Conservation (phyloP, 2,329 filamentous ascomycete genomes). For the Blastomyces gilchristii region DNA sequence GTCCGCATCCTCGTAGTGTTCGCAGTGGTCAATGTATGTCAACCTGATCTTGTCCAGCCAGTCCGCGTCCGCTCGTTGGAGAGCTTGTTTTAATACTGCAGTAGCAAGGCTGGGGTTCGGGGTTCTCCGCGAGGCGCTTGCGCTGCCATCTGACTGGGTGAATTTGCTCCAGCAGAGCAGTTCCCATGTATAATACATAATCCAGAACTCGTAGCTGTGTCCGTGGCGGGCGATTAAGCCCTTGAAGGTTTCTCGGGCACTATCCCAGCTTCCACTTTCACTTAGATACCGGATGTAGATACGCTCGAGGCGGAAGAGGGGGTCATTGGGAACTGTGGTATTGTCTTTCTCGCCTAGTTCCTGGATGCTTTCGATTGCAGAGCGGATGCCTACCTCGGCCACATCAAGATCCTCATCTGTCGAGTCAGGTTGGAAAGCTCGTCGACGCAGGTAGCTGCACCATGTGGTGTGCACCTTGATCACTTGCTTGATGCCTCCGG, state of each 20-base stretch:
- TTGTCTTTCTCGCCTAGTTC: slow-evolving; percentile 63
- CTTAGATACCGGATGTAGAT: slow-evolving; percentile 88
- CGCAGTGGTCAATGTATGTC: slow-evolving; percentile 50
- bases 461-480: slow-evolving; percentile 87
- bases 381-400: slow-evolving; percentile 78
- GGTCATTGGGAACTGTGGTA: slow-evolving; percentile 78
- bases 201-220: slow-evolving; percentile 86
- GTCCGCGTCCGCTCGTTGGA: slow-evolving; percentile 42
- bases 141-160: slow-evolving; percentile 42
- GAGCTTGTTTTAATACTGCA: slow-evolving; percentile 62
- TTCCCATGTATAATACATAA: slow-evolving; percentile 86
- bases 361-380: slow-evolving; percentile 75
- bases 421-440: slow-evolving; percentile 63
- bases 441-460: slow-evolving; percentile 86
- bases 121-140: slow-evolving; percentile 45
- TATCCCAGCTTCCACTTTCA: slow-evolving; percentile 66
- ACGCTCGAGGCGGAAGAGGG: slow-evolving; percentile 75
- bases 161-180: slow-evolving; percentile 59
- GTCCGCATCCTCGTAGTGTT: slow-evolving; percentile 75
- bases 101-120: slow-evolving; percentile 66
- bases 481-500: slow-evolving; percentile 75
- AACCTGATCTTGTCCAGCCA: slow-evolving; percentile 43
- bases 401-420: slow-evolving; percentile 77
- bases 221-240: slow-evolving; percentile 58
- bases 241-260: slow-evolving; percentile 68